A percentile compares a stretch with the other conserved stretches of the same genome.
These are phyloP conservation scores for Oryza meyeriana DNA, from an alignment of 176 grass and related monocot species.

Conservation along the genomic window DNA sequence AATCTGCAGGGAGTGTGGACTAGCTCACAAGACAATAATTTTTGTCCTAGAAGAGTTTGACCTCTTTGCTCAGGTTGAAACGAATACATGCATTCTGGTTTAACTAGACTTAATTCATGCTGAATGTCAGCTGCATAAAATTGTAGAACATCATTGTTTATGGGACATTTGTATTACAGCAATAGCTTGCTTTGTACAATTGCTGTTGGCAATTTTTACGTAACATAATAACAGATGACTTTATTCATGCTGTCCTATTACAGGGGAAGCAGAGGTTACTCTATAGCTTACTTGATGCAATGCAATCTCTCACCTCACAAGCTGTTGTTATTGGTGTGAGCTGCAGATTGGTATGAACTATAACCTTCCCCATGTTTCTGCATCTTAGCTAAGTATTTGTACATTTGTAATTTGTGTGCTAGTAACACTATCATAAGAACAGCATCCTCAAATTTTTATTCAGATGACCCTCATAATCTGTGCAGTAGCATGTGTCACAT, in stretches of 20 bases:
- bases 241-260: slow-evolving; percentile 29
- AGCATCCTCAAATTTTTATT: neutral
- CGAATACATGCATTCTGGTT: slow-evolving; percentile 26
- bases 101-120: slow-evolving; percentile 4
- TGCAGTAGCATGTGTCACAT: no score
- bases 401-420: slow-evolving; percentile 8
- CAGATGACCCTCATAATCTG: neutral
- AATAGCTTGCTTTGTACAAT: neutral
- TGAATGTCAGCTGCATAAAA: slow-evolving; percentile 1
- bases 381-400: slow-evolving; percentile 5
- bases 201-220: neutral
- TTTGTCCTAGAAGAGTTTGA: slow-evolving; percentile 91
- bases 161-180: neutral
- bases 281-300: slow-evolving; percentile 90
- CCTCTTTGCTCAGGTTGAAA: slow-evolving; percentile 85
- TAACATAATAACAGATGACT: neutral
- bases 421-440: neutral
- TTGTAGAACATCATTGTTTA: neutral
- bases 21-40: slow-evolving; percentile 79
- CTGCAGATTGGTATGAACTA: slow-evolving; percentile 71
- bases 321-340: slow-evolving; percentile 93
- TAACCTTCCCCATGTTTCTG: neutral
- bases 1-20: slow-evolving; percentile 76
- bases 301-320: slow-evolving; percentile 85
- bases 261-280: slow-evolving; percentile 95